Evolutionary conservation across 2,329 filamentous ascomycete genomes (phyloP), one percentile per base, ranked within the genome.

Genomic region (Ophidiomyces ophidiicola): DNA sequence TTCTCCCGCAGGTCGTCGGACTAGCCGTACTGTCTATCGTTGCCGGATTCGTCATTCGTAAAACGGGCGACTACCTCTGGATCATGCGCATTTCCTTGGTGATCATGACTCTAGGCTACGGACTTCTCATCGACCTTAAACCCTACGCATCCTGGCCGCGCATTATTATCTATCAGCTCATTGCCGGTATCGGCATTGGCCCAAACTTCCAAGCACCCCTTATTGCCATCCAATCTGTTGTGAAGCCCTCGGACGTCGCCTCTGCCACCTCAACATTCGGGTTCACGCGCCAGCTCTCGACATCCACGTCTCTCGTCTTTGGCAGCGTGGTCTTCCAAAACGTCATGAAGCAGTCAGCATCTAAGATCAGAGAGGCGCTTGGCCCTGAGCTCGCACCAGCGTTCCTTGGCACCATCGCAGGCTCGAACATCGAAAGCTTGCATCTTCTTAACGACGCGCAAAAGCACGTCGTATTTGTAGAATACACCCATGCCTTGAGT

Each of bases 21-120:
- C 63, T 84, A 3, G 82, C 80, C 0, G 47, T 82, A 45, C 55
- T 70, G 21, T 82, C 80, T 0, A 71, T 71, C 5, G 50, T 53
- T 2, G 71, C 70, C 26, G 80, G 74, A 46, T 74, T 84, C 61
- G 72, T 82, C 54, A 80, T 82, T 48, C 80, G 80, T 41, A 87
- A 75, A 55, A 82, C 77, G 0, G 80, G 80, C 21, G 70, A 71
- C 45, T 83, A 82, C 58, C 70, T 69, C 15, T 63, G 69, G 8
- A 59, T 71, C 32, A 81, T 86, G 50, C 66, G 72, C 40, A 59
- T 60, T 14, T 77, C 77, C 31, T 63, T 80, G 51, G 43, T 63
- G 6, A 53, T 81, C 41, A 72, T 76, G 58, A 70, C 72, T 0
- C 61, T 85, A 6, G 81, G 81, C 2, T 74, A 73, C 32, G 80